Conservation (phyloP, 208 protist species). For the Trypanosoma platydactyli region DNA sequence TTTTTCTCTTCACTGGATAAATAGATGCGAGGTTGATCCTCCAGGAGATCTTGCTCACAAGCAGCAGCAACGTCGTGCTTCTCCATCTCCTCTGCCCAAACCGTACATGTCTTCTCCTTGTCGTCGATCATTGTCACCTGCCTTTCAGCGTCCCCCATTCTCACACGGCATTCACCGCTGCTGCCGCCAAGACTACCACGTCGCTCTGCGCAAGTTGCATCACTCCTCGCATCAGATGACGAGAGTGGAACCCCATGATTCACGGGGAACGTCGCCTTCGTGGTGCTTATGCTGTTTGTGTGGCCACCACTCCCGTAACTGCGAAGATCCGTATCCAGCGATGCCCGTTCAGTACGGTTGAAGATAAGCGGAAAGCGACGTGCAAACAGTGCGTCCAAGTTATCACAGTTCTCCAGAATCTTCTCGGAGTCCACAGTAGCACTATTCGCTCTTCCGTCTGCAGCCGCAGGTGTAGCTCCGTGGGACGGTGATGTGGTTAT, state of each 20-base stretch:
- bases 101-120: neutral
- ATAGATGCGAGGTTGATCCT: constrained; percentile 28
- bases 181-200: too few species aligned
- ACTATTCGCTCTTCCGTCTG: neutral
- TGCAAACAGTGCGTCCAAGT: constrained; percentile 8
- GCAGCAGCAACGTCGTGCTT: constrained; percentile 16
- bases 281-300: neutral
- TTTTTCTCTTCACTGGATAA: constrained; percentile 1
- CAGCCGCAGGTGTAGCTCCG: too few species aligned
- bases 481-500: too few species aligned
- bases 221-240: too few species aligned
- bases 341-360: neutral
- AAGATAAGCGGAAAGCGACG: constrained; percentile 2
- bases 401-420: too few species aligned
- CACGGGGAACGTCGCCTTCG: too few species aligned
- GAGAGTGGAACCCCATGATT: too few species aligned
- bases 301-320: neutral
- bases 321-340: neutral
- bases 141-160: constrained; percentile 8
- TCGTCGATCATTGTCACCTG: constrained; percentile 1
- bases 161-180: too few species aligned
- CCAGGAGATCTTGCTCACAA: constrained; percentile 17
- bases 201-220: too few species aligned
- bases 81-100: constrained; percentile 17
- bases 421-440: neutral